Evolutionary conservation across 2,329 filamentous ascomycete genomes (phyloP).

Genomic region (Colletotrichum gigasporum): DNA sequence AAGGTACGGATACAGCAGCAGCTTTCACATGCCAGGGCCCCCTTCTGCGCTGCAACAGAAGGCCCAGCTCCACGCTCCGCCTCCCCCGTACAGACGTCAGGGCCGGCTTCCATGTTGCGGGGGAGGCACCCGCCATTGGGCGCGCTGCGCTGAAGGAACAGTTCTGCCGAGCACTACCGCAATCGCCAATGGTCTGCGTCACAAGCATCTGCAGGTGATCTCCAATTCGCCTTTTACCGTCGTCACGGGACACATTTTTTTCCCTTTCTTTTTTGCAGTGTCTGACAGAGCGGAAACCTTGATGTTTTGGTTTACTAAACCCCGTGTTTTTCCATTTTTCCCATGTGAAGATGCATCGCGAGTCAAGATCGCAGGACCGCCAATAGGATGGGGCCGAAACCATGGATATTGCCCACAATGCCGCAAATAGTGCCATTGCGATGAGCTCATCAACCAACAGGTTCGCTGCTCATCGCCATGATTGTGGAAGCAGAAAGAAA

Average conservation of each 20-base stretch:
- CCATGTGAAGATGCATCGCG: constrained; percentile 28
- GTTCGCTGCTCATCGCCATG: too few species aligned
- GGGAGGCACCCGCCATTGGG: constrained; percentile 14
- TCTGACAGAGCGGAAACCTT: not conserved
- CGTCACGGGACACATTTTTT: not conserved
- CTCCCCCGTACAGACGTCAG: constrained; percentile 14
- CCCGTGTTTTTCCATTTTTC: constrained; percentile 2
- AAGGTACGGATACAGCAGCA: not conserved
- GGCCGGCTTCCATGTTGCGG: constrained; percentile 3
- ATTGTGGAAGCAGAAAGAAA: too few species aligned
- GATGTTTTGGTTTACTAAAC: not conserved
- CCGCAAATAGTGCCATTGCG: not conserved
- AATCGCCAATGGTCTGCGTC: constrained; percentile 14
- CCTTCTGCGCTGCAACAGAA: constrained; percentile 11
- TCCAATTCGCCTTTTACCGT: not conserved
- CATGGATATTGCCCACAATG: not conserved
- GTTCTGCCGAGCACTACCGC: not conserved
- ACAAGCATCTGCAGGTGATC: constrained; percentile 26
- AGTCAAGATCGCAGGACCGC: constrained; percentile 13
- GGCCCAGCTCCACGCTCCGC: constrained; percentile 15
- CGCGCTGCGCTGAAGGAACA: not conserved
- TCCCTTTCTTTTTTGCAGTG: too few species aligned
- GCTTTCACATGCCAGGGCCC: constrained; percentile 26
- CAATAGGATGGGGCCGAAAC: not conserved
- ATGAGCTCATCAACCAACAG: too few species aligned